A percentile compares a stretch with the other conserved stretches of the same genome.
Evolutionary conservation across 106 monocot genomes (phyloP).

Genomic region (Dioscorea dumetorum): DNA sequence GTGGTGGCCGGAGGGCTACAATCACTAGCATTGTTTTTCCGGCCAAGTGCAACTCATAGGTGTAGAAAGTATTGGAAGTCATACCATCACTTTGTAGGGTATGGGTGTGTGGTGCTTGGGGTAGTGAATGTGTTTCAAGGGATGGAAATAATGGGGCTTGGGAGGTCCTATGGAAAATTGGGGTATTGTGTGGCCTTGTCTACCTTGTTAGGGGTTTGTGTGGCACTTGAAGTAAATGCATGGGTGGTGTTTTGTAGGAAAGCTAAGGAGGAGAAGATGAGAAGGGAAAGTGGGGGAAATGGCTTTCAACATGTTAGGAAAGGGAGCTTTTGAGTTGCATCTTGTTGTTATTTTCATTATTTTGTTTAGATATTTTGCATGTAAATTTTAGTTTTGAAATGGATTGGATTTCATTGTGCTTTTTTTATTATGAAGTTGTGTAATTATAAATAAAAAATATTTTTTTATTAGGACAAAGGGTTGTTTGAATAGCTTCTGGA

Average conservation of each 20-base stretch:
- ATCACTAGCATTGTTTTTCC: constrained; percentile 59
- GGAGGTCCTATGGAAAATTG: constrained; percentile 48
- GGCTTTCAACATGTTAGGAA: constrained; percentile 3
- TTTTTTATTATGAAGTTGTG: no score
- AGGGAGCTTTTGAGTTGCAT: constrained; percentile 5
- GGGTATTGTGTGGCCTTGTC: constrained; percentile 59
- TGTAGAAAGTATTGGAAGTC: constrained; percentile 88
- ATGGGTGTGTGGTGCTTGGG: constrained; percentile 59
- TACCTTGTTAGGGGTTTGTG: constrained; percentile 46
- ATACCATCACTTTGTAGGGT: constrained; percentile 90
- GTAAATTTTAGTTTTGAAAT: no score
- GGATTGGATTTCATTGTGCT: no score
- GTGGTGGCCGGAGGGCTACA: constrained; percentile 46
- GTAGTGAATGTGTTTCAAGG: constrained; percentile 93
- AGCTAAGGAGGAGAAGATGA: constrained; percentile 56
- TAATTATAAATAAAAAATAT: no score
- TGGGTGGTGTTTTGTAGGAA: constrained; percentile 78
- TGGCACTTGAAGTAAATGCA: constrained; percentile 74
- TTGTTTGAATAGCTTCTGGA: no score
- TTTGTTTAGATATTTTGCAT: no score
- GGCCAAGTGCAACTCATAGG: constrained; percentile 62
- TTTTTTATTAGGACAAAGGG: no score
- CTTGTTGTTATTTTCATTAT: no score
- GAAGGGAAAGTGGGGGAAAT: constrained; percentile 16
- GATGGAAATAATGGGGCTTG: constrained; percentile 65